Percentiles rank a stretch among this genome's conserved stretches.
Evolutionary conservation across 2,329 filamentous ascomycete genomes (phyloP).

Genomic region (Colletotrichum brevisporum): DNA sequence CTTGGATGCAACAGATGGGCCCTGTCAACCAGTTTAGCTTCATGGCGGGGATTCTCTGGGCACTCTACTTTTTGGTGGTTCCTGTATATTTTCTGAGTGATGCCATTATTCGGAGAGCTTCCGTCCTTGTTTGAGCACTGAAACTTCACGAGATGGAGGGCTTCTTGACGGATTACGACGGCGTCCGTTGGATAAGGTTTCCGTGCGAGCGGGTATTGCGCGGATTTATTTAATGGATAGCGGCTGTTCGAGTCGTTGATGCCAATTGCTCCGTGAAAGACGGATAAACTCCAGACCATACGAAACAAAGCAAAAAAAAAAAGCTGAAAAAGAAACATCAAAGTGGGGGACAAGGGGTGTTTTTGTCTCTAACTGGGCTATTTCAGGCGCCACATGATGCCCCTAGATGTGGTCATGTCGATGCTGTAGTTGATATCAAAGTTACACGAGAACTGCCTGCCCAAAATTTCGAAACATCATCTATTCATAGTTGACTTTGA

Average conservation of each 20-base stretch:
- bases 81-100: constrained; percentile 30
- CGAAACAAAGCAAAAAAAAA: not conserved
- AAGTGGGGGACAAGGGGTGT: not conserved
- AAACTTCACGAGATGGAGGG: not conserved
- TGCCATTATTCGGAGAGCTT: constrained; percentile 20
- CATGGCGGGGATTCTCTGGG: constrained; percentile 42
- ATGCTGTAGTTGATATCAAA: no score
- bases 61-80: constrained; percentile 36
- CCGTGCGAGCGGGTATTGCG: no score
- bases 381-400: no score
- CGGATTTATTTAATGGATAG: no score
- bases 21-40: constrained; percentile 39
- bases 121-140: not conserved
- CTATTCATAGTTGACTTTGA: no score
- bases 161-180: no score
- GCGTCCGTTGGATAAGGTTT: no score
- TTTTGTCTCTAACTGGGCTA: not conserved
- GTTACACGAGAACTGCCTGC: no score
- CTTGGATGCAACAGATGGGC: constrained; percentile 35
- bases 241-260: no score
- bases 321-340: not conserved
- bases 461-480: not conserved
- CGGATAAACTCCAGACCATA: not conserved
- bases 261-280: not conserved
- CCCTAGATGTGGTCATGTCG: no score